A percentile compares a stretch with the other conserved stretches of the same genome.
These are phyloP conservation scores for Claviceps spartinae DNA, from an alignment of 2,329 filamentous ascomycete genomes.

Conservation along the genomic window DNA sequence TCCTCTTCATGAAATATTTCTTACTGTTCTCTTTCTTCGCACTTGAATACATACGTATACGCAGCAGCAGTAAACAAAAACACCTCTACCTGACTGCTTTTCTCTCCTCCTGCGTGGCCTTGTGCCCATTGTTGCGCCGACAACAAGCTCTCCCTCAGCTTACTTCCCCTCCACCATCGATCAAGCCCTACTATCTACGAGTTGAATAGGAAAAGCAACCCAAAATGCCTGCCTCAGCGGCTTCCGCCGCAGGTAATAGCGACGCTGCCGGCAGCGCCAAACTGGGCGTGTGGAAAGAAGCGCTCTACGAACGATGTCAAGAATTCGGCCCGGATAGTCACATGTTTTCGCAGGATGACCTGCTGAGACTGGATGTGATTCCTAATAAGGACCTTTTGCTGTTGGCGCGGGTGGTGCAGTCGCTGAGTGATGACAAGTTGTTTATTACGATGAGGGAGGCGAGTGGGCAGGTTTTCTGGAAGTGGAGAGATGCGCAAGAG, in stretches of 20 bases:
- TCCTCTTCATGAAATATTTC: not conserved
- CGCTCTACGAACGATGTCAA: slow-evolving; percentile 42
- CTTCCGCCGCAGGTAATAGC: slow-evolving; percentile 13
- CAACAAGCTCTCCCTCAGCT: not conserved
- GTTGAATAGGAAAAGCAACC: not conserved
- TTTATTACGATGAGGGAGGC: slow-evolving; percentile 33
- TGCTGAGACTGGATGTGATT: slow-evolving; percentile 43
- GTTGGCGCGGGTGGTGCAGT: slow-evolving; percentile 42
- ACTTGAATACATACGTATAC: not conserved
- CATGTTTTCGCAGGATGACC: slow-evolving; percentile 44
- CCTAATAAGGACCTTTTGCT: slow-evolving; percentile 41
- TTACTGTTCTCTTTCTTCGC: not conserved
- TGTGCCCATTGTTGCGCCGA: not conserved
- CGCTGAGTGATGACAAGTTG: slow-evolving; percentile 45
- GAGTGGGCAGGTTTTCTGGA: slow-evolving; percentile 34
- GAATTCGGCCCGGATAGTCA: slow-evolving; percentile 33
- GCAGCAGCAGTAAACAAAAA: no score
- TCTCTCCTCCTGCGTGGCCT: not conserved
- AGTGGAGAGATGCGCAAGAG: slow-evolving; percentile 43
- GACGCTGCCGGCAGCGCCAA: slow-evolving; percentile 27
- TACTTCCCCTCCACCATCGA: not conserved
- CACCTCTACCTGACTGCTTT: not conserved
- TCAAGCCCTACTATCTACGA: not conserved
- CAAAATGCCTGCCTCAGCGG: slow-evolving; percentile 17
- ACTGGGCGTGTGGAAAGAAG: slow-evolving; percentile 38